Evolutionary conservation across 2,329 filamentous ascomycete species (phyloP).

Genomic region (Fusarium concolor): DNA sequence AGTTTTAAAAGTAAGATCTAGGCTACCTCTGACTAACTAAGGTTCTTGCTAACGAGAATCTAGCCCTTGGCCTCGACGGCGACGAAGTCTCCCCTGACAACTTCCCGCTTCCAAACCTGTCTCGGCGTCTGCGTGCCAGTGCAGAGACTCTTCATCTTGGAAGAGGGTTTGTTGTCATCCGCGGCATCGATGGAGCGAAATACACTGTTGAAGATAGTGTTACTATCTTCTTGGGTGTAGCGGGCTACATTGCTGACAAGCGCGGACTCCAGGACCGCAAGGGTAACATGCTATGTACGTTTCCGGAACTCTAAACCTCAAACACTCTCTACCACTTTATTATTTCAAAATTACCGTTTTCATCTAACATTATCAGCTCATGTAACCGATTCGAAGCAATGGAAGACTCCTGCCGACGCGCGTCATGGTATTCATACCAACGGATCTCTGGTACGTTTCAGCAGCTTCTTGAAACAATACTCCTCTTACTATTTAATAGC

Average conservation of each 20-base stretch:
- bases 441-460: conserved; percentile 53
- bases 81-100: conserved; percentile 44
- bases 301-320: background rate
- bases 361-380: conserved; percentile 54
- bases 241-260: conserved; percentile 66
- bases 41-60: conserved; percentile 22
- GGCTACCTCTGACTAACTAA: background rate
- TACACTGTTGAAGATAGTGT: conserved; percentile 66
- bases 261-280: conserved; percentile 63
- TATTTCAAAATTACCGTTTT: background rate
- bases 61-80: conserved; percentile 36
- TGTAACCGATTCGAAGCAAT: conserved; percentile 59
- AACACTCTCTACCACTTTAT: background rate
- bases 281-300: conserved; percentile 61
- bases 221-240: conserved; percentile 66
- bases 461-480: background rate
- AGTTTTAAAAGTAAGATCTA: conserved; percentile 45
- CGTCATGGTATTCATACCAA: conserved; percentile 65
- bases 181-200: conserved; percentile 61
- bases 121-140: conserved; percentile 49
- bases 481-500: conserved; percentile 46
- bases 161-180: conserved; percentile 65
- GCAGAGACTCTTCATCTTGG: conserved; percentile 55
- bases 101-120: conserved; percentile 57
- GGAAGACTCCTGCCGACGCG: conserved; percentile 56